A percentile compares a stretch with the other conserved stretches of the same genome.
These are phyloP conservation scores for Venturia asperata DNA, from an alignment of 2,329 filamentous ascomycete genomes.

Conservation along the genomic window DNA sequence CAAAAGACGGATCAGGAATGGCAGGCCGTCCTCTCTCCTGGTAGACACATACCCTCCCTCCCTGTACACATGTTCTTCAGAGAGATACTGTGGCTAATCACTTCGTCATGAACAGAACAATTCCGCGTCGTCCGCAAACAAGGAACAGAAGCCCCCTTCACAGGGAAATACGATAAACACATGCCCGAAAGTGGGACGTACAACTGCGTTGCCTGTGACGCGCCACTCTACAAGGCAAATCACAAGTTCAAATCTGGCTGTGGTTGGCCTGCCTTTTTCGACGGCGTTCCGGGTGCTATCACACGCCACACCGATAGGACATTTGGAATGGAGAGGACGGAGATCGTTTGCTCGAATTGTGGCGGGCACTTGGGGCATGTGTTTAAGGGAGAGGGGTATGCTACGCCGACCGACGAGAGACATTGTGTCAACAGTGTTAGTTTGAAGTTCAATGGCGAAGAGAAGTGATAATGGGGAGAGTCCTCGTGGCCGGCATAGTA, in stretches of 20 bases:
- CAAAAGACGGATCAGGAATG: slow-evolving; percentile 78
- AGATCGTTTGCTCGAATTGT: slow-evolving; percentile 93
- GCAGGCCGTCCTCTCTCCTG: slow-evolving; percentile 72
- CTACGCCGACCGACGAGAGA: slow-evolving; percentile 85
- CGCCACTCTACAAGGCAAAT: slow-evolving; percentile 83
- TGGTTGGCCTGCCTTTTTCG: slow-evolving; percentile 97
- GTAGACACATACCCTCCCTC: slow-evolving; percentile 36
- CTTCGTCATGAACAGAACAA: slow-evolving; percentile 11
- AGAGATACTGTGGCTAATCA: slow-evolving; percentile 32
- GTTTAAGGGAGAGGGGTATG: slow-evolving; percentile 80
- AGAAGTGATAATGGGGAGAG: slow-evolving; percentile 27
- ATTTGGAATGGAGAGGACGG: slow-evolving; percentile 77
- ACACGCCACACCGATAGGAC: slow-evolving; percentile 69
- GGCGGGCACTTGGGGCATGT: slow-evolving; percentile 88
- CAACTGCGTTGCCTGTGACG: slow-evolving; percentile 75
- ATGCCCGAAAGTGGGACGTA: slow-evolving; percentile 70
- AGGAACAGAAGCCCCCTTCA: slow-evolving; percentile 76
- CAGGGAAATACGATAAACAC: slow-evolving; percentile 84
- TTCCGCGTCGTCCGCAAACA: slow-evolving; percentile 77
- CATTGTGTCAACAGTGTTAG: slow-evolving; percentile 96
- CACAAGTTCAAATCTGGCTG: slow-evolving; percentile 97
- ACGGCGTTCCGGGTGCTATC: slow-evolving; percentile 86
- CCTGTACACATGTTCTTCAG: slow-evolving; percentile 22
- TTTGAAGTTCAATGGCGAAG: slow-evolving; percentile 65
- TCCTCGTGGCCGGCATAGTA: slow-evolving; percentile 21